Percentiles rank a stretch among this genome's conserved stretches.
phyloP scores from a whole-genome alignment of 2,329 filamentous ascomycete species.

The Monilinia laxa region DNA sequence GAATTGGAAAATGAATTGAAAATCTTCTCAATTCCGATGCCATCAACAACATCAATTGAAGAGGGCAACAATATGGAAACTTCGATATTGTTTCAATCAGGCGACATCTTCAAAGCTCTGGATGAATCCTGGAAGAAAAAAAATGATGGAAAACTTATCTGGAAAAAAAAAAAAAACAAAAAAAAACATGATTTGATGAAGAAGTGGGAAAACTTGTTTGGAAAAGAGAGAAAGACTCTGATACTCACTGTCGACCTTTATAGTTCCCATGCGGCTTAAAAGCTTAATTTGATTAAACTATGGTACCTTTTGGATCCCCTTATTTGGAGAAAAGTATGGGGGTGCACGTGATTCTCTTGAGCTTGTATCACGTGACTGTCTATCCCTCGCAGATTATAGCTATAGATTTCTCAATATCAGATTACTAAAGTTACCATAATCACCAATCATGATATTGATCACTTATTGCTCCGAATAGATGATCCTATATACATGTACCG shows the following conservation, averaged over 20 bases:
- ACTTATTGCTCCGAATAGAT: too few species aligned
- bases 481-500: background rate
- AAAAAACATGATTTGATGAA: background rate
- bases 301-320: conserved; percentile 21
- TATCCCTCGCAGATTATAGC: too few species aligned
- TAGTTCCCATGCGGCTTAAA: conserved; percentile 30
- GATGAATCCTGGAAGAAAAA: background rate
- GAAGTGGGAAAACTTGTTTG: background rate
- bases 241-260: conserved; percentile 22
- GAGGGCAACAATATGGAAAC: background rate
- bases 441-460: too few species aligned
- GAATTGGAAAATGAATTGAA: background rate
- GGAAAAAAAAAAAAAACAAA: background rate
- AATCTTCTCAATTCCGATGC: background rate
- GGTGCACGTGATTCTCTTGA: background rate
- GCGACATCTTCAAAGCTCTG: background rate
- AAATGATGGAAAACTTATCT: background rate
- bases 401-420: too few species aligned
- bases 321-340: conserved; percentile 16
- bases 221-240: background rate
- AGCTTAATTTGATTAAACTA: conserved; percentile 28
- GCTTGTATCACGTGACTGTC: background rate
- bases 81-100: background rate
- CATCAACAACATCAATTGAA: background rate
- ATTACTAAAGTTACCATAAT: too few species aligned